Conservation (phyloP, 2,329 filamentous ascomycete species). For the Claviceps maximensis region DNA sequence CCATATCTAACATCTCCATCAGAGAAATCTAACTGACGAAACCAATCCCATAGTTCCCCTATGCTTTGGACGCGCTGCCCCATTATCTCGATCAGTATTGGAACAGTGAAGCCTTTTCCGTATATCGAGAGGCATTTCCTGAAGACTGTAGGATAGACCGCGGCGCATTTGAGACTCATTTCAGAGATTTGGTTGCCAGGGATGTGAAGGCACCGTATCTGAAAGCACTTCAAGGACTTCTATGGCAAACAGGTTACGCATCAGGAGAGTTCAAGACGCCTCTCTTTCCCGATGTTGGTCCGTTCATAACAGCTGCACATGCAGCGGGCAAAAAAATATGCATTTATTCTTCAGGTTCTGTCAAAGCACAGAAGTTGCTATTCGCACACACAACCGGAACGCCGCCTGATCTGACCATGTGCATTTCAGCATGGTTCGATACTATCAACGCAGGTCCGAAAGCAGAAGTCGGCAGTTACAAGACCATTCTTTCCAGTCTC, state of each 20-base stretch:
- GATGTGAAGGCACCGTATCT: conserved; percentile 68
- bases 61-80: conserved; percentile 55
- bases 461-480: conserved; percentile 53
- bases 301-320: conserved; percentile 47
- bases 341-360: conserved; percentile 74
- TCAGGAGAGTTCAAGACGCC: conserved; percentile 57
- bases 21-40: neutral
- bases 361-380: conserved; percentile 67
- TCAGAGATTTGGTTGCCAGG: conserved; percentile 53
- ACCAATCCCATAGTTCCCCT: conserved; percentile 50
- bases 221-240: conserved; percentile 66
- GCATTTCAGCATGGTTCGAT: conserved; percentile 60
- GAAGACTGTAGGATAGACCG: conserved; percentile 45
- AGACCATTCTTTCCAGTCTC: conserved; percentile 38
- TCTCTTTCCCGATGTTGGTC: conserved; percentile 62
- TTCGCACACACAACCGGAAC: conserved; percentile 53
- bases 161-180: conserved; percentile 49
- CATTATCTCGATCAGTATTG: conserved; percentile 51
- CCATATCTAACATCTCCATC: neutral
- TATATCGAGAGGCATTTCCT: conserved; percentile 61
- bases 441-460: conserved; percentile 71
- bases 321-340: conserved; percentile 43
- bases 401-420: conserved; percentile 42
- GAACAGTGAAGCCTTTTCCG: conserved; percentile 49
- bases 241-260: conserved; percentile 64